These are phyloP conservation scores for Oldenlandia corymbosa DNA, from an alignment of 257 asterid genomes.

Conservation along the genomic window DNA sequence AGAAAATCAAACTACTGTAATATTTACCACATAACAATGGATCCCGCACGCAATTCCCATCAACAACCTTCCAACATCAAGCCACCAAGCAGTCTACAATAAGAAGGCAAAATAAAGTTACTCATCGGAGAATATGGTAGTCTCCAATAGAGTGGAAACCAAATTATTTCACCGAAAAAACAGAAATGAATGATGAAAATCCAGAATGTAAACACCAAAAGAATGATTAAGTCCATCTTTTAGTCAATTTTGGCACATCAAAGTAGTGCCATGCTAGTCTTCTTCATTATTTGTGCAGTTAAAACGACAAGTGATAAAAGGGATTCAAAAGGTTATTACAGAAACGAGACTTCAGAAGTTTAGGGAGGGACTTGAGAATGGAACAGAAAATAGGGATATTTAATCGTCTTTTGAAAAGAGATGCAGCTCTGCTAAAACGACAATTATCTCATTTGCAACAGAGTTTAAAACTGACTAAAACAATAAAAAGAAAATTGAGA, in stretches of 20 bases:
- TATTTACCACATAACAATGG: slow-evolving; percentile 25
- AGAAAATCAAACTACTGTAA: neutral
- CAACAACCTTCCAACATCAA: slow-evolving; percentile 21
- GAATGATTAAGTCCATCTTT: neutral
- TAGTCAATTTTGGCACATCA: neutral
- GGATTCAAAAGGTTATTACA: neutral
- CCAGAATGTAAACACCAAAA: neutral
- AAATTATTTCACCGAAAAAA: neutral
- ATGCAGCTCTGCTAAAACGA: too few relatives aligned
- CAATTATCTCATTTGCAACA: too few relatives aligned
- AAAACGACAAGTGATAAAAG: neutral
- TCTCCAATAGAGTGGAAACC: neutral
- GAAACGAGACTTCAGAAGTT: too few relatives aligned
- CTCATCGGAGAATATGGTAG: neutral
- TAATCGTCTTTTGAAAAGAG: too few relatives aligned
- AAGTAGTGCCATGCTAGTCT: neutral
- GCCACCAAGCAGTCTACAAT: slow-evolving; percentile 23
- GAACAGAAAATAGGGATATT: too few relatives aligned
- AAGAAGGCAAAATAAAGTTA: neutral
- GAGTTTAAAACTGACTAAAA: too few relatives aligned
- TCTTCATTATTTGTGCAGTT: neutral
- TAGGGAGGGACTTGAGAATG: too few relatives aligned
- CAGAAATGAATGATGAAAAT: too few relatives aligned
- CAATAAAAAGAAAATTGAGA: too few relatives aligned
- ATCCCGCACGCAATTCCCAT: slow-evolving; percentile 24